Base-by-base conservation (phyloP, 148 eudicot species). In the Rhododendron vialii region DNA sequence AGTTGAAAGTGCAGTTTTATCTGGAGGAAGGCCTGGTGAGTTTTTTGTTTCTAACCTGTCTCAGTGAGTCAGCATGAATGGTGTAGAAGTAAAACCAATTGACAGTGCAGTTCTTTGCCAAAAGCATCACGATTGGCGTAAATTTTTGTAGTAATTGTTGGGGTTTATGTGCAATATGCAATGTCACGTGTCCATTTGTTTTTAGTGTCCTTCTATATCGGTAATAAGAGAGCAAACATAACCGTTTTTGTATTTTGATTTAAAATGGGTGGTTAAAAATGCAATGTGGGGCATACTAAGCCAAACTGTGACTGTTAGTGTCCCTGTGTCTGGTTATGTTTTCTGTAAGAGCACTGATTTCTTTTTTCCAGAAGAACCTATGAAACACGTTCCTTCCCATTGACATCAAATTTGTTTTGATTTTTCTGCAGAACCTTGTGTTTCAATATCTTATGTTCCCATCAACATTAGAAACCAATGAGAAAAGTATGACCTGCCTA, bases 1-100 rank as follows among this genome's bases (percentile, higher is more conserved):
- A 77, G 83, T 92, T 89, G 98, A 96, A 91, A 95, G 98, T 90
- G 91, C 98, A 55, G 92, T 96, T 89, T 78, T 96, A 45, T 94
- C 92, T 84, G 99, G 99, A 86, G 95, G 95, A 87, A 75, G 85
- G 50, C 89, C 98, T 38, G 99, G 98, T 95, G 83, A 92, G 94
- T 88, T 67, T 22, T 53, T 20, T 24, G 28, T 38, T 11, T 43
- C 47, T 83, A 59, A n/a, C 41, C 59, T 77, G 55, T 78, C 28
- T 20, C 41, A n/a, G 10, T 65, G 71, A 65, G 30, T 65, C 30
- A 65, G 30, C 71, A 73, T 73, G 38, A 28, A 73, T 73, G 77
- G 36, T 33, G 38, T 30, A 73, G 41, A 30, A 73, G 77, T 30
- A 30, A 41, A 73, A 73, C 20, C 77, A 73, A 12, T 26, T 69